Evolutionary conservation across 495 filamentous ascomycete genomes (phyloP).

Genomic region (Filosporella fistucella): DNA sequence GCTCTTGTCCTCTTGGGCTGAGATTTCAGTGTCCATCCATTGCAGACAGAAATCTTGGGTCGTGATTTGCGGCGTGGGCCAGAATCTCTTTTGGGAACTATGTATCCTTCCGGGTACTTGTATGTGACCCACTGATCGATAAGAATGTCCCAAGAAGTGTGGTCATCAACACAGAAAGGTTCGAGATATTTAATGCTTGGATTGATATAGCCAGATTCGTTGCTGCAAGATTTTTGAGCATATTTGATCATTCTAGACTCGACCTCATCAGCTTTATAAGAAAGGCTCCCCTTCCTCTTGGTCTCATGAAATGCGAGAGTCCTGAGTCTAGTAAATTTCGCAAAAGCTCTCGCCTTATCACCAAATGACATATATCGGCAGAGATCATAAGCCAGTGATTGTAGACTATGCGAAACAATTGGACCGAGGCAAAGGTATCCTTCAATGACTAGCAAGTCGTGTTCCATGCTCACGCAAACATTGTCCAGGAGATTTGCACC

Average conservation of each 20-base stretch:
- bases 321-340: no score
- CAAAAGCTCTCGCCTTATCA: not conserved
- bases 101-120: not conserved
- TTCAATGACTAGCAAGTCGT: conserved; percentile 1
- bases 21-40: no score
- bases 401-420: not conserved
- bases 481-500: not conserved
- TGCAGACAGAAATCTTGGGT: no score
- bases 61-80: no score
- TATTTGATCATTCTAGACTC: not conserved
- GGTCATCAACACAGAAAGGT: no score
- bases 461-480: conserved; percentile 2
- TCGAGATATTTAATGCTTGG: no score
- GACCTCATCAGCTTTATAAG: not conserved
- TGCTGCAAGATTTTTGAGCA: not conserved
- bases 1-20: no score
- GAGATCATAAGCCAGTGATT: not conserved
- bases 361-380: not conserved
- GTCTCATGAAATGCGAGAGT: not conserved
- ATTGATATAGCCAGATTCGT: not conserved
- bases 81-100: not conserved
- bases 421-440: not conserved
- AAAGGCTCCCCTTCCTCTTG: not conserved
- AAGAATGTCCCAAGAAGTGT: not conserved
- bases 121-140: conserved; percentile 5